Percentiles rank a stretch among this genome's conserved stretches.
Conservation (phyloP, 306 rosid species). For the Trichosanthes cucumerina region DNA sequence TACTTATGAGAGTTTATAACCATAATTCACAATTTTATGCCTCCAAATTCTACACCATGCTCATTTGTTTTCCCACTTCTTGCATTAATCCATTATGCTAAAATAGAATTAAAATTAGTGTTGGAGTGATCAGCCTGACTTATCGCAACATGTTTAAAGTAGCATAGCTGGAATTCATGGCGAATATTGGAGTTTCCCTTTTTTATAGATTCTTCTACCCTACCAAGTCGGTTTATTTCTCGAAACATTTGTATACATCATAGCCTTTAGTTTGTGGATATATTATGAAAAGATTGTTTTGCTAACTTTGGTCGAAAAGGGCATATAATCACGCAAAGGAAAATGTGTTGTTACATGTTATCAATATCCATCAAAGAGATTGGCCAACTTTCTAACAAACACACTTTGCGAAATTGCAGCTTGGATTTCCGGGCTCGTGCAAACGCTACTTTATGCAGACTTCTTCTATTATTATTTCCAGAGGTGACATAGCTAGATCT, state of each 20-base stretch:
- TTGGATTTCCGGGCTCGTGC: slow-evolving; percentile 75
- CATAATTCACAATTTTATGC: not conserved
- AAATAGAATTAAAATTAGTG: not conserved
- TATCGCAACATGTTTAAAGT: not conserved
- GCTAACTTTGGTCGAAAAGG: not conserved
- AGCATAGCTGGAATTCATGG: not conserved
- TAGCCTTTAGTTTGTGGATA: not conserved
- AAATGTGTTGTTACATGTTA: not conserved
- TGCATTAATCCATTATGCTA: not conserved
- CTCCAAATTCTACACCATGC: not conserved
- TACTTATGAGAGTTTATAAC: not conserved
- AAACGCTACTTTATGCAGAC: slow-evolving; percentile 76
- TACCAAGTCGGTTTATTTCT: not conserved
- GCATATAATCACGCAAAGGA: not conserved
- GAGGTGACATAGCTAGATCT: slow-evolving; percentile 33
- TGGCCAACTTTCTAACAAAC: not conserved
- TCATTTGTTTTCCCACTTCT: not conserved
- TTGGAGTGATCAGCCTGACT: not conserved
- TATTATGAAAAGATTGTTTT: not conserved
- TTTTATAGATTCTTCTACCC: not conserved
- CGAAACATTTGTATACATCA: not conserved
- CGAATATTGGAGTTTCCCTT: not conserved
- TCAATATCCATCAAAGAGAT: not conserved
- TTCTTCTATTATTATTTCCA: slow-evolving; percentile 90
- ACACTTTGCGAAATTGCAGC: slow-evolving; percentile 34